Evolutionary conservation across 1,139 yeast genomes (phyloP).

Genomic region (Sugiyamaella japonica): DNA sequence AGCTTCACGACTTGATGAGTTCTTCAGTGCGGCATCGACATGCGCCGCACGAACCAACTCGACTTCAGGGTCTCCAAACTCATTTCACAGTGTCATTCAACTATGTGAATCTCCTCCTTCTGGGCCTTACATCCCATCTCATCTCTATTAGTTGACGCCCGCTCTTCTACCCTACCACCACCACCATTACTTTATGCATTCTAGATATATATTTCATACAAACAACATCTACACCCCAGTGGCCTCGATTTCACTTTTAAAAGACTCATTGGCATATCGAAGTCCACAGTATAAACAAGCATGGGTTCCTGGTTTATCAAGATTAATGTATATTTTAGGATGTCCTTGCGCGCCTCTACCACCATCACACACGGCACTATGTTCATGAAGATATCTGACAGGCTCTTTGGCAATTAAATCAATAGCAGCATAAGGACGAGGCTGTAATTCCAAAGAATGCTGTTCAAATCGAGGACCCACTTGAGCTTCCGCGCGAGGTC

Average conservation of each 20-base stretch:
- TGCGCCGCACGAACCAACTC: background rate
- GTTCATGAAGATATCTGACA: slow-evolving; percentile 58
- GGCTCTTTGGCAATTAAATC: slow-evolving; percentile 79
- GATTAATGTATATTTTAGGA: slow-evolving; percentile 78
- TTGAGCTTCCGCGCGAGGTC: slow-evolving; percentile 58
- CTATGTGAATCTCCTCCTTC: too few species aligned
- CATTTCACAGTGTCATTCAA: too few species aligned
- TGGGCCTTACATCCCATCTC: too few species aligned
- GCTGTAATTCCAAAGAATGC: slow-evolving; percentile 64
- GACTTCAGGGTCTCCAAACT: background rate
- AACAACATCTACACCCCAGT: background rate
- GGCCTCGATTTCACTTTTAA: slow-evolving; percentile 17
- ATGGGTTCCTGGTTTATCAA: slow-evolving; percentile 70
- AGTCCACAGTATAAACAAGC: slow-evolving; percentile 71
- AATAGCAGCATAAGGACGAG: slow-evolving; percentile 82
- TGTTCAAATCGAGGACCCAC: slow-evolving; percentile 72
- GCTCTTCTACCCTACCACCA: too few species aligned
- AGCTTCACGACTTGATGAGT: background rate
- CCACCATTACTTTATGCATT: background rate
- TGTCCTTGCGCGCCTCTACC: slow-evolving; percentile 80
- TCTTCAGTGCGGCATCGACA: background rate
- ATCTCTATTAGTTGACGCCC: too few species aligned
- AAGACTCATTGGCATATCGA: slow-evolving; percentile 26
- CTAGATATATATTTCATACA: slow-evolving; percentile 6
- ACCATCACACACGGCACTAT: slow-evolving; percentile 82